phyloP scores from a whole-genome alignment of 495 filamentous ascomycete genomes.

The Viridothelium virens region DNA sequence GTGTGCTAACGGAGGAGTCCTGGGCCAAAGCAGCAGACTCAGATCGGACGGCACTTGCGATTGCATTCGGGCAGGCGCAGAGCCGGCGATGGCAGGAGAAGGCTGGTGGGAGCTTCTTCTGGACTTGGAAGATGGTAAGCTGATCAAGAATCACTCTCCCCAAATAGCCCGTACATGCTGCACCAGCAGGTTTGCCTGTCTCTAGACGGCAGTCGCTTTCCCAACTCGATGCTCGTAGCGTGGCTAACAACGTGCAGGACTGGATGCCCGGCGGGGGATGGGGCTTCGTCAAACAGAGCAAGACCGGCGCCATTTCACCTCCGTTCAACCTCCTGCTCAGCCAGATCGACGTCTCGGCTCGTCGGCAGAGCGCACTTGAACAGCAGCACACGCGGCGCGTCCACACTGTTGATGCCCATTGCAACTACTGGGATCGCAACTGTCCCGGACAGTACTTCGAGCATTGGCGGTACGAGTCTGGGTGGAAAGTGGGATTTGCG shows the following conservation, averaged over 20 bases:
- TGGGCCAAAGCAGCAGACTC: constrained; percentile 37
- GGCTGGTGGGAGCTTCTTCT: constrained; percentile 46
- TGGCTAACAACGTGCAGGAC: constrained; percentile 18
- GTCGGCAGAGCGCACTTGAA: constrained; percentile 29
- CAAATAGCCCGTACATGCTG: too few relatives aligned
- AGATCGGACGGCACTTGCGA: constrained; percentile 29
- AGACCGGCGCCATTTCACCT: constrained; percentile 35
- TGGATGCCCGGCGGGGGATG: constrained; percentile 50
- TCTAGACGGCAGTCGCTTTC: not conserved
- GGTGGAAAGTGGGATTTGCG: constrained; percentile 47
- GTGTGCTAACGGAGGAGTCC: constrained; percentile 40
- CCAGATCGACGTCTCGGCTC: constrained; percentile 29
- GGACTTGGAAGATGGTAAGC: constrained; percentile 44
- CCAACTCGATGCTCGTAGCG: not conserved
- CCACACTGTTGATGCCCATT: constrained; percentile 33
- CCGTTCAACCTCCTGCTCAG: constrained; percentile 34
- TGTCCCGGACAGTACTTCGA: constrained; percentile 39
- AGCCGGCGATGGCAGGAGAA: constrained; percentile 37
- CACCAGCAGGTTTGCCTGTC: too few relatives aligned
- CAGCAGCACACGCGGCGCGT: constrained; percentile 30
- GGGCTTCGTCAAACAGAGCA: constrained; percentile 44
- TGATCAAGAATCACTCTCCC: not conserved
- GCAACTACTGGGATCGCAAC: constrained; percentile 40
- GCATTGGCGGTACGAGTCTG: constrained; percentile 44
- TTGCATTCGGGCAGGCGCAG: constrained; percentile 43